Evolutionary conservation across 2,329 filamentous ascomycete genomes (phyloP), one percentile per base, ranked within the genome.

Genomic region (Fusarium duplospermum): DNA sequence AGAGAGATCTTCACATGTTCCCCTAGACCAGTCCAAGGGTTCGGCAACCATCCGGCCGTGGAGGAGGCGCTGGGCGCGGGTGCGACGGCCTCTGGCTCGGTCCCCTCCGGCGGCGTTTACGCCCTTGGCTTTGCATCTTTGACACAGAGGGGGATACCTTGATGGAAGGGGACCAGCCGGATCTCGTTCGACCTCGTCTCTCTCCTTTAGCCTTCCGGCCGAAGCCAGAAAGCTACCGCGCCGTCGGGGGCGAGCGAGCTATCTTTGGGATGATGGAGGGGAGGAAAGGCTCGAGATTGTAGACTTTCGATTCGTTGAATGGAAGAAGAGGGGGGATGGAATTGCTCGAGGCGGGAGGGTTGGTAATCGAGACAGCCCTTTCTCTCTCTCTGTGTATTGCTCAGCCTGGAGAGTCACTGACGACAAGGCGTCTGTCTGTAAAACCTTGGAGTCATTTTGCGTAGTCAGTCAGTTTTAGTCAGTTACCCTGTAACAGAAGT

Each of bases 361-460:
- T 57, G 36, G 31, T 56, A 38, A 62, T 42, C 40, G 16, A n/a
- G 24, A 45, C 38, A 35, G 58, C 22, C 56, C 35, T 58, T 31
- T 27, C 10, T 16, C 4, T 33, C 31, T 33, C 11, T 16, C 2
- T 14, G 31, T 22, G 31, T 22, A 6, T 54, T 54, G 35, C 18
- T 29, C 9, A 36, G 20, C 36, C 35, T 40, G 29, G 54, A 29
- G 56, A 66, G 70, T 62, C 60, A 69, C 38, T 61, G 40, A 40
- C 24, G 58, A 61, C 33, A 57, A 56, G 36, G 63, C 42, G 63
- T 38, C 52, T 50, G 45, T n/a, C 47, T 52, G 47, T 31, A 31
- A 60, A 71, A 74, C 71, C 58, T 66, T 72, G 22, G 42, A 42
- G 20, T 52, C 10, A 52, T 52, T 52, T 47, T 42, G 38, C n/a